Percentiles rank a stretch among this genome's conserved stretches.
Evolutionary conservation across 192 early-diverging fungal genomes (phyloP).

Genomic region (Coemansia umbellata): DNA sequence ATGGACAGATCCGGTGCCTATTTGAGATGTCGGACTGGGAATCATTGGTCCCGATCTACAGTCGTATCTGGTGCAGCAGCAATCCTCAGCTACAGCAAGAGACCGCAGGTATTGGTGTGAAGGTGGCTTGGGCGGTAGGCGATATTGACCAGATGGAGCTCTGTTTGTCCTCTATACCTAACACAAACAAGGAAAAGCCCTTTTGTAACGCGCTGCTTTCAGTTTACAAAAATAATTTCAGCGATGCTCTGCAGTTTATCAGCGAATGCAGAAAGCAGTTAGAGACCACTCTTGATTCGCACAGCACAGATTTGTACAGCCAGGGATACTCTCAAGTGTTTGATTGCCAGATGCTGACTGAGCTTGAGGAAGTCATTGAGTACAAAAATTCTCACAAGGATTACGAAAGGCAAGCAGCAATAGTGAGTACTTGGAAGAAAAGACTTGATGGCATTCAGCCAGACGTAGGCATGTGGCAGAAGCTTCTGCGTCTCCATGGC

Average conservation of each 20-base stretch:
- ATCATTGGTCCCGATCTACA: constrained; percentile 63
- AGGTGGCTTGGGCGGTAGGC: constrained; percentile 84
- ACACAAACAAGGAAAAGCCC: constrained; percentile 57
- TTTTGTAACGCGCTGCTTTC: constrained; percentile 86
- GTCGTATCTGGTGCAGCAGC: constrained; percentile 65
- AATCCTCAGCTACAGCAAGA: constrained; percentile 58
- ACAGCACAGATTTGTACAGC: constrained; percentile 87
- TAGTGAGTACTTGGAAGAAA: constrained; percentile 80
- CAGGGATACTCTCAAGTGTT: constrained; percentile 82
- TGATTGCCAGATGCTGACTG: constrained; percentile 92
- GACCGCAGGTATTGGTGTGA: constrained; percentile 82
- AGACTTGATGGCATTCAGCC: constrained; percentile 82
- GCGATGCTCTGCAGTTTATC: constrained; percentile 70
- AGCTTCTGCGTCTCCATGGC: constrained; percentile 76
- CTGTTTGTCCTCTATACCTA: constrained; percentile 76
- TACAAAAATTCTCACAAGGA: constrained; percentile 81
- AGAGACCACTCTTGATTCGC: constrained; percentile 77
- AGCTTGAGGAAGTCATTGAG: constrained; percentile 91
- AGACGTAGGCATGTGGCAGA: constrained; percentile 93
- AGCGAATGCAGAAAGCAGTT: constrained; percentile 76
- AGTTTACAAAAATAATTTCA: constrained; percentile 73
- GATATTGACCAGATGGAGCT: constrained; percentile 89
- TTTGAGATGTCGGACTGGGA: constrained; percentile 93
- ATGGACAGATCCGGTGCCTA: constrained; percentile 85
- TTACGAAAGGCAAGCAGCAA: constrained; percentile 63